These are phyloP conservation scores for Adansonia rubrostipa DNA, from an alignment of 441 rosid species.

Conservation along the genomic window DNA sequence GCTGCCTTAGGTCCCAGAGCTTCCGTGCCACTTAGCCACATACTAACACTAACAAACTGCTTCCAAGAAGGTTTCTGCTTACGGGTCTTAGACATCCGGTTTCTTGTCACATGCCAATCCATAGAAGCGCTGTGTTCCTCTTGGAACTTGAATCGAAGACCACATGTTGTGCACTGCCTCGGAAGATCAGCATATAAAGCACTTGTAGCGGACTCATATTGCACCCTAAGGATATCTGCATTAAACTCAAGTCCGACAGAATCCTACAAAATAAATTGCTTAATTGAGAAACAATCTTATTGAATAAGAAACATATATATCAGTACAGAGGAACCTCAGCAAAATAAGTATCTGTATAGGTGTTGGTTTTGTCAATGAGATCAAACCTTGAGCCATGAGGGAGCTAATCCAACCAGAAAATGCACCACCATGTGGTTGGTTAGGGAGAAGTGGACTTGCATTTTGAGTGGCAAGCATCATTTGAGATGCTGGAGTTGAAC, in stretches of 20 bases:
- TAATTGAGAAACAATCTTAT: slow-evolving; percentile 29
- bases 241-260: slow-evolving; percentile 75
- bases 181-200: slow-evolving; percentile 87
- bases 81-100: slow-evolving; percentile 90
- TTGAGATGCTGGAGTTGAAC: slow-evolving; percentile 57
- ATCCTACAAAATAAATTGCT: slow-evolving; percentile 57
- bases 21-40: slow-evolving; percentile 98
- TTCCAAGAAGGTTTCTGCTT: slow-evolving; percentile 94
- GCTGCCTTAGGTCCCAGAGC: slow-evolving; percentile 90
- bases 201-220: slow-evolving; percentile 77
- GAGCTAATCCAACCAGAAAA: slow-evolving; percentile 84
- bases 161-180: slow-evolving; percentile 97
- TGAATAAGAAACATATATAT: slow-evolving; percentile 14
- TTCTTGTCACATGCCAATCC: slow-evolving; percentile 99
- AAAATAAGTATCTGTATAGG: slow-evolving; percentile 65
- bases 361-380: slow-evolving; percentile 65
- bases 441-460: slow-evolving; percentile 48
- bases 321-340: slow-evolving; percentile 25
- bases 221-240: slow-evolving; percentile 76
- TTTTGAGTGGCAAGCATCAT: slow-evolving; percentile 51
- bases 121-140: slow-evolving; percentile 96
- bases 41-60: slow-evolving; percentile 77
- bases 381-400: slow-evolving; percentile 92
- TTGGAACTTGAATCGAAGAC: slow-evolving; percentile 88
- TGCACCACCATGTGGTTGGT: slow-evolving; percentile 58